Evolutionary conservation across 192 early-diverging fungal species (phyloP), one percentile per base, ranked within the genome.

Genomic region (Coemansia sp.): DNA sequence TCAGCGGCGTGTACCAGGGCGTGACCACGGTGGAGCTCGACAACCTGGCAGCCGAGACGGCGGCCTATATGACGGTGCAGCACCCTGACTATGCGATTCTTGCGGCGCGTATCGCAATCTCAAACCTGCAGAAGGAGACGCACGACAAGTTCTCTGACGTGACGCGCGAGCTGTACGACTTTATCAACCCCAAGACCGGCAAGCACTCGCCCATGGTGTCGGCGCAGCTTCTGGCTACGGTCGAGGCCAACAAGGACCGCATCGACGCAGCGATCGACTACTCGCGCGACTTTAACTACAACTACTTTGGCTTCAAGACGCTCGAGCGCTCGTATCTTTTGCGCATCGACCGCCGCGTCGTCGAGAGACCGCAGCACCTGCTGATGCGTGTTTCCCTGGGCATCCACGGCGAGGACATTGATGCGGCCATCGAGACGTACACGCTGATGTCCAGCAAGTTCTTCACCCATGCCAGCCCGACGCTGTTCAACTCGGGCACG

Each of bases 241-340:
- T 96, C 35, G 69, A 80, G 63, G 75, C 78, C 25, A 64, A 99
- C 67, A 81, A 82, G 4, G 94, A 93, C 20, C 69, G 76, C 34
- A 80, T 99, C 51, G 87, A 99, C 81, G 87, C 91, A n/a, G 90
- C 94, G 35, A 86, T 99, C 47, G 94, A 93, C 60, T 99, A 97
- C 65, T 89, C 97, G 62, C 88, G 93, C 55, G 96, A 99, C 63
- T 97, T 92, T 67, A 88, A 84, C 58, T 99, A 97, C 82, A 94
- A 94, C 78, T 99, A 85, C 81, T 99, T 99, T 86, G 96, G 96
- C 8, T 97, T 97, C 87, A 99, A 99, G 80, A 99, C 94, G 9
- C 83, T 99, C 7, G 96, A 99, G 78, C 85, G 96, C 19, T 90
- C 87, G 30, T 99, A 99, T 60, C 81, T 99, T 19, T 78, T 99